A percentile compares a stretch with the other conserved stretches of the same genome.
These are phyloP conservation scores for Thalassiosira ordinaria DNA, from an alignment of 352 stramenopile species.

Conservation along the genomic window DNA sequence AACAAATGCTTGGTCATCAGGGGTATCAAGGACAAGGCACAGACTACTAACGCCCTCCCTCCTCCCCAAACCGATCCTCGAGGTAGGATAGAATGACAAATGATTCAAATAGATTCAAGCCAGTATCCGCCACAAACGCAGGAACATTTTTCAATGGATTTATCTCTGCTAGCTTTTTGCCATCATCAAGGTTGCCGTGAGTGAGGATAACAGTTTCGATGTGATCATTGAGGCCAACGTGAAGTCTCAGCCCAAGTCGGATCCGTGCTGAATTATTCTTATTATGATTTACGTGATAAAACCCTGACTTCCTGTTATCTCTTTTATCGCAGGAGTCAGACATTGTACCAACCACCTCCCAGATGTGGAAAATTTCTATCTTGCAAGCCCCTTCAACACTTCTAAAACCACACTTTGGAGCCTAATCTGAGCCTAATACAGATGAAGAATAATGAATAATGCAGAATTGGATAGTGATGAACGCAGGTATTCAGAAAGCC, in stretches of 20 bases:
- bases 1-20: constrained; percentile 58
- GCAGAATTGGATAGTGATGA: no score
- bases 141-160: constrained; percentile 66
- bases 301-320: no score
- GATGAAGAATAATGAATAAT: no score
- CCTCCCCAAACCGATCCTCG: constrained; percentile 57
- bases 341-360: no score
- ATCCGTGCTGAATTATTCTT: constrained; percentile 68
- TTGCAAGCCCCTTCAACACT: no score
- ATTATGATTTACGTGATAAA: no score
- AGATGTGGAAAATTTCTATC: no score
- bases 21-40: constrained; percentile 45
- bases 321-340: no score
- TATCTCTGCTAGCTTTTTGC: constrained; percentile 29
- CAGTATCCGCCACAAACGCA: constrained; percentile 47
- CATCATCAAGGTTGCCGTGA: constrained; percentile 34
- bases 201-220: constrained; percentile 37
- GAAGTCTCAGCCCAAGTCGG: constrained; percentile 49
- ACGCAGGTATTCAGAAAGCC: no score
- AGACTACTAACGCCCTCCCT: background rate
- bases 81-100: constrained; percentile 78
- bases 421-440: no score
- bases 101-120: constrained; percentile 71
- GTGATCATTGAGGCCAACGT: constrained; percentile 18
- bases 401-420: no score